Base-by-base conservation (phyloP, 805 yeast genomes). In the Ogataea minuta region DNA sequence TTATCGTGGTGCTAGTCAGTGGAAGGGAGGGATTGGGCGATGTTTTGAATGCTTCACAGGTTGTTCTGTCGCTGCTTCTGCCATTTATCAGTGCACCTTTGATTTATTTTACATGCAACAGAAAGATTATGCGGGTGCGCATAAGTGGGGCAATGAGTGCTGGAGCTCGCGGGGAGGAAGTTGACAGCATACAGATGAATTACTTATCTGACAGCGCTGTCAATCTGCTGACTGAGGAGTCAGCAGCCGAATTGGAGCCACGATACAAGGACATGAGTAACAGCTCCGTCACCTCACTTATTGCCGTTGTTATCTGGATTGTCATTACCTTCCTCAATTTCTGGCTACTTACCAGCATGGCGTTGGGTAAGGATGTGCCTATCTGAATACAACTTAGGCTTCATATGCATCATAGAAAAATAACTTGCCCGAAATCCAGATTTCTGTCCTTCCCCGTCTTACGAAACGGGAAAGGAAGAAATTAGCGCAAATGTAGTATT, bases 41-140 rank as follows among this genome's bases (percentile, higher is more conserved):
- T 39, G 81, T 84, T 17, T 68, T 89, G 53, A 90, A 90, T 53
- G 77, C 80, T 4, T 77, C 87, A 31, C 97, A 89, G 62, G 97
- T 89, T 17, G 82, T 85, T 12, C 69, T 89, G 28, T 80, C 93
- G 3, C 60, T 90, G 48, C 76, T 90, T 37, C 68, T 89, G 41
- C 97, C 97, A 1, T 76, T 87, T 45, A 93, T 89, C 5, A 79
- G 89, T 28, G 95, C 95, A 0, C 97, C 97, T 15, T 68, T 89
- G 54, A 81, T 88, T 42, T 82, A 78, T 59, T 86, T 88, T 59
- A 88, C 96, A 0, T 77, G 86, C 45, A 75, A 75, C 36, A 79
- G 77, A 52, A 43, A 51, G 10, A 62, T 60, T 25, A 64, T 64
- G 69, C 49, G 50, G 24, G 65, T 63, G 14, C 52, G 55, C 23